These are phyloP conservation scores for Clavaria fumosa DNA, from an alignment of 768 basidiomycete species.

Conservation along the genomic window DNA sequence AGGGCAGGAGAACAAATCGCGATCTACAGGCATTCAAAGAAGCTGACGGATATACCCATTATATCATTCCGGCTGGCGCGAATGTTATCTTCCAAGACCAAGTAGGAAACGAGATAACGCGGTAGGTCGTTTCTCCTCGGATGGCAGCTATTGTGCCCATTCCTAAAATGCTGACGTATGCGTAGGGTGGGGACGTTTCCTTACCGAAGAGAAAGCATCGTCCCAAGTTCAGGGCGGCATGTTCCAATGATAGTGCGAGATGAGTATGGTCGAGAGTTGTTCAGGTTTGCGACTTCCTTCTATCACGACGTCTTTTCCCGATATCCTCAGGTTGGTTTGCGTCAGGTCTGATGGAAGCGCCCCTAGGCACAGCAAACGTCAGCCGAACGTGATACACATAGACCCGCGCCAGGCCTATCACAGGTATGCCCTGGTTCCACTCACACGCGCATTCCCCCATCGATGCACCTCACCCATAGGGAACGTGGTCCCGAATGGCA, in stretches of 20 bases:
- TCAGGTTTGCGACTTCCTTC: conserved; percentile 25
- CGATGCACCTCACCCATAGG: neutral
- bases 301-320: too few species aligned
- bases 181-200: conserved; percentile 44
- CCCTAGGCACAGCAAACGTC: too few species aligned
- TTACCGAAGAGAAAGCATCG: conserved; percentile 2
- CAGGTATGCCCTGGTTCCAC: too few species aligned
- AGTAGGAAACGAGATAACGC: conserved; percentile 44
- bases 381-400: neutral
- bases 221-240: conserved; percentile 15
- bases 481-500: too few species aligned
- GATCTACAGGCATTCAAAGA: neutral
- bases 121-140: conserved; percentile 22
- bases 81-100: conserved; percentile 57
- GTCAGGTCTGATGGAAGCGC: conserved; percentile 1
- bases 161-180: too few species aligned
- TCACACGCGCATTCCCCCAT: neutral
- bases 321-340: too few species aligned
- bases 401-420: neutral
- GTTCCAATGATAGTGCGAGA: conserved; percentile 45
- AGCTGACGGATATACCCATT: conserved; percentile 19
- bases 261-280: conserved; percentile 40
- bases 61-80: conserved; percentile 50
- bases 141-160: neutral
- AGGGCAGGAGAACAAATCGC: neutral